Evolutionary conservation across 331 rosid genomes (phyloP), one percentile per base, ranked within the genome.

Genomic region (Erythrophleum ivorense): DNA sequence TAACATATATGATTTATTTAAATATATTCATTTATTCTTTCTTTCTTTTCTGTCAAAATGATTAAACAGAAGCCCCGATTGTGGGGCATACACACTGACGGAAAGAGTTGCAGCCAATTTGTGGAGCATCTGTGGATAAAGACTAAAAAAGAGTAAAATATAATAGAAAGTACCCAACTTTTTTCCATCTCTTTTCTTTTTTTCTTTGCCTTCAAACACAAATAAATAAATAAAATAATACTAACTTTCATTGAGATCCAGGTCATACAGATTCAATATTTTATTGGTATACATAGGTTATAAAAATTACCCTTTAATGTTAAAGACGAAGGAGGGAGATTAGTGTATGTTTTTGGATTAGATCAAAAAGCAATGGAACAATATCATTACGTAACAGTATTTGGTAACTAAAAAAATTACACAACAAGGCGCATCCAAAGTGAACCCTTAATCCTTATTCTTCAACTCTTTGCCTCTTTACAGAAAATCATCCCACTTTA

Each of bases 41-140:
- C 5, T 4, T 43, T 6, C 46, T 43, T 11, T 6, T 12, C 29
- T 72, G 77, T 65, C 12, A 84, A 67, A 78, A 66, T 74, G 80
- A 84, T 78, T 68, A 79, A 74, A 73, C 68, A 74, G 58, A 55
- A 79, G 67, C 80, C 66, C 68, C 5, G 33, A 40, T 77, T 65
- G 81, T 58, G 81, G 55, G 83, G 33, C 33, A 12, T 2, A 57
- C 1, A 57, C 33, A 55, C 7, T 57, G 73, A 54, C 52, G 71
- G 71, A 54, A 71, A 64, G 81, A 73, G 85, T 43, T 80, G 82
- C 85, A 70, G 74, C 81, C 75, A 80, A 75, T 59, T 75, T 83
- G 64, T 38, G 73, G 53, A 77, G 82, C 81, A 34, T 55, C 31
- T 57, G 36, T 74, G 71, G 83, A 78, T 19, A 76, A 82, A 58